Evolutionary conservation across 768 basidiomycete species (phyloP).

Genomic region (Hydnum rufescens): DNA sequence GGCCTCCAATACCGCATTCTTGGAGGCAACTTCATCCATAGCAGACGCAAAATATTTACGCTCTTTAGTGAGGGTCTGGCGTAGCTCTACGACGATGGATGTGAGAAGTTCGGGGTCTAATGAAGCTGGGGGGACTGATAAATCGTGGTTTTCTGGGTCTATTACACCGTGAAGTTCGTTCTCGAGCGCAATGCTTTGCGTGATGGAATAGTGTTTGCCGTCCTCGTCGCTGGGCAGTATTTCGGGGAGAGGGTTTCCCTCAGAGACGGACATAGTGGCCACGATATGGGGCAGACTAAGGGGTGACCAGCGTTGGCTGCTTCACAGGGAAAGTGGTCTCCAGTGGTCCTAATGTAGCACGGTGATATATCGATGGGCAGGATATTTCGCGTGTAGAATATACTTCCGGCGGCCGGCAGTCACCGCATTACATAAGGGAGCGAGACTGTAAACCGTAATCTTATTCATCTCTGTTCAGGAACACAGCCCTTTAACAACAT

Average conservation of each 20-base stretch:
- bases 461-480: no score
- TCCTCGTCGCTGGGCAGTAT: not conserved
- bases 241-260: not conserved
- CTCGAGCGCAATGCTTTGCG: not conserved
- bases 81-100: constrained; percentile 54
- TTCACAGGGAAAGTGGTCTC: no score
- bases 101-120: constrained; percentile 52
- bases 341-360: no score
- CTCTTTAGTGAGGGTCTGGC: constrained; percentile 44
- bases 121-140: not conserved
- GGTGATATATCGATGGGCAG: no score
- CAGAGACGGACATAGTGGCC: not conserved
- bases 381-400: no score
- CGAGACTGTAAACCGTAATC: no score
- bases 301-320: no score
- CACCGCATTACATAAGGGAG: no score
- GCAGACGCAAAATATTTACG: constrained; percentile 43
- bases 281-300: no score
- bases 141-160: not conserved
- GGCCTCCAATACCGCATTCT: constrained; percentile 38
- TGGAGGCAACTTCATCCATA: constrained; percentile 35
- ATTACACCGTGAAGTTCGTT: not conserved
- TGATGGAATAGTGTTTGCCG: constrained; percentile 1
- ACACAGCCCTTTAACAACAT: no score
- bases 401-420: no score